Percentiles rank a stretch among this genome's conserved stretches.
Evolutionary conservation across 164 flowering plant species (phyloP).

Genomic region (Stephania cephalantha): DNA sequence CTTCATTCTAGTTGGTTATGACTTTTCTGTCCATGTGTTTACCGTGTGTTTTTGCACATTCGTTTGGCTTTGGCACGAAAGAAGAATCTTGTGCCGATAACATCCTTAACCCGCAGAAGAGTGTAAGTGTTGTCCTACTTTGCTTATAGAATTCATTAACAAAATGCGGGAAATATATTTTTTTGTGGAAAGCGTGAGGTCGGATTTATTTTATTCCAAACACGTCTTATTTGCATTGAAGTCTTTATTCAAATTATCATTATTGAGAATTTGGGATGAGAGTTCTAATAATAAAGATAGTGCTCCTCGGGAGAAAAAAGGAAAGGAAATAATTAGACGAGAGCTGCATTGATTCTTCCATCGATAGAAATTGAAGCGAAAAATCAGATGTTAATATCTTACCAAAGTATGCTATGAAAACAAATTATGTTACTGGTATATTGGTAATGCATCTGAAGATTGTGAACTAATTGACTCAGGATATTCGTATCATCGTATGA

Average conservation of each 20-base stretch:
- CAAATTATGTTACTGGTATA: not conserved
- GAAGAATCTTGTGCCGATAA: too few species aligned
- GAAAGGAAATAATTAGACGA: too few species aligned
- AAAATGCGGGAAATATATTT: not conserved
- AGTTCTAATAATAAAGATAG: not conserved
- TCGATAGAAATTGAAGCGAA: too few species aligned
- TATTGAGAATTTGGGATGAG: not conserved
- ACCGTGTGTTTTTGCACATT: not conserved
- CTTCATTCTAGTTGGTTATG: not conserved
- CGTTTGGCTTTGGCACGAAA: not conserved
- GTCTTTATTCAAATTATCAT: too few species aligned
- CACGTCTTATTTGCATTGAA: too few species aligned
- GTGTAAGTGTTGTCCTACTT: too few species aligned
- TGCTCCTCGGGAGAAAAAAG: too few species aligned
- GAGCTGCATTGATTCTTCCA: too few species aligned
- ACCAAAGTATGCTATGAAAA: not conserved
- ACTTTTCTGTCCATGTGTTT: not conserved
- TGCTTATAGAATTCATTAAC: not conserved
- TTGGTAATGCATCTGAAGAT: not conserved
- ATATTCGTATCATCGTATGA: not conserved
- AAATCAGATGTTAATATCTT: not conserved
- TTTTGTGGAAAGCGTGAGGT: too few species aligned
- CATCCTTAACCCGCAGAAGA: too few species aligned
- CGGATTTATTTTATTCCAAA: too few species aligned
- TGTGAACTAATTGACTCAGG: not conserved